These are phyloP conservation scores for Heterobasidion parviporum DNA, from an alignment of 1,284 basidiomycete species.

Conservation along the genomic window DNA sequence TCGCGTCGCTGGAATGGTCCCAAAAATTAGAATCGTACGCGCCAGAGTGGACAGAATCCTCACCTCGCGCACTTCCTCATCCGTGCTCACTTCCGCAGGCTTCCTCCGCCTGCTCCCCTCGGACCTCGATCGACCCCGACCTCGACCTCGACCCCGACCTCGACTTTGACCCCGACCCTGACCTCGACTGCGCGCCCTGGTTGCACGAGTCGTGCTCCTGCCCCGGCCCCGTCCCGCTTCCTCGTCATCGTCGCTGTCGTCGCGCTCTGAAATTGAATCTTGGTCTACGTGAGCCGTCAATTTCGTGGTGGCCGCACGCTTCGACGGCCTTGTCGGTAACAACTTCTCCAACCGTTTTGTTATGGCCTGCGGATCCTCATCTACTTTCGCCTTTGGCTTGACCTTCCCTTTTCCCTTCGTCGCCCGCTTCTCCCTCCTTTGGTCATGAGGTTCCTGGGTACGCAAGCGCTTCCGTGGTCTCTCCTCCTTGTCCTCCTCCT, in stretches of 20 bases:
- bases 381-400: slow-evolving; percentile 12
- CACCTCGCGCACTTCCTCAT: slow-evolving; percentile 14
- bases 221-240: background rate
- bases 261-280: background rate
- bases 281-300: slow-evolving; percentile 4
- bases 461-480: background rate
- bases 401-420: slow-evolving; percentile 8
- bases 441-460: no score
- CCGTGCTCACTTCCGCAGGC: slow-evolving; percentile 12
- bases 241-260: slow-evolving; percentile 2
- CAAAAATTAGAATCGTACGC: background rate
- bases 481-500: slow-evolving; percentile 9
- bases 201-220: background rate
- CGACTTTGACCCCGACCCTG: background rate
- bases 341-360: slow-evolving; percentile 13
- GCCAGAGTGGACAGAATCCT: background rate
- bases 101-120: slow-evolving; percentile 1
- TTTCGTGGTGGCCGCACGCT: slow-evolving; percentile 5
- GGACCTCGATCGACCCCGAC: background rate
- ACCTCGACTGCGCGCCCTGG: background rate
- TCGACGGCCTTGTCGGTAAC: slow-evolving; percentile 14
- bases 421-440: slow-evolving; percentile 1
- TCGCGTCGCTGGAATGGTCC: slow-evolving; percentile 26
- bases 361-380: slow-evolving; percentile 15
- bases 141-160: background rate